Evolutionary conservation across 805 yeast genomes (phyloP), one percentile per base, ranked within the genome.

Genomic region (Saccharomycopsis synnaedendra): DNA sequence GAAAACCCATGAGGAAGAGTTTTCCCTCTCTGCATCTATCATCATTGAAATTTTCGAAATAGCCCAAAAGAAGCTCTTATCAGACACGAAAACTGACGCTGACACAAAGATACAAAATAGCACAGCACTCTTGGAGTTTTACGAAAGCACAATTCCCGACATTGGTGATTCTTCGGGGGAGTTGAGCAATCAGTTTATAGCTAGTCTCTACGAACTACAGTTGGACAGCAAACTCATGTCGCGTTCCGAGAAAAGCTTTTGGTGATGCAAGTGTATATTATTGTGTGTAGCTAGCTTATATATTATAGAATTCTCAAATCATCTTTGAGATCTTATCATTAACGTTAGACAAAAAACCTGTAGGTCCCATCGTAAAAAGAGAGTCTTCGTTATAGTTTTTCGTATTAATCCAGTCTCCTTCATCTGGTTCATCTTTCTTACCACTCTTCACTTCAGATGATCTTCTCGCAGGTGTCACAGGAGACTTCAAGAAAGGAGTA

Each of bases 311-410:
- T 28, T 9, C 6, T 35, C 29, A 47, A 2, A 51, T 51, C 10
- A 51, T 49, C 42, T 51, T 51, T 8, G 52, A 49, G 7, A 51
- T 49, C 39, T 32, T 47, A 41, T 51, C 53, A 43, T 51, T 51
- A n/a, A 51, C 52, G 27, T 38, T 51, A 5, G 53, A 46, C 27
- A 51, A 41, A 10, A 51, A 42, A 7, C 54, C 54, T 5, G 53
- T 44, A 37, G 54, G 53, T 2, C 54, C 54, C n/a, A 46, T 28
- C 40, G 48, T 50, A 41, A 51, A 51, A 27, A 51, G 33, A 9
- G 54, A 51, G 32, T 49, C 52, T 11, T 49, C 54, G 29, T 51
- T 49, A 32, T 51, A 51, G 32, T 51, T 51, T 33, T 51, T 51
- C 28, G 46, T 49, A 41, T 51, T 51, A 29, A 51, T 51, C 54